phyloP scores from a whole-genome alignment of 768 basidiomycete genomes.

The Suillus fuscotomentosus region DNA sequence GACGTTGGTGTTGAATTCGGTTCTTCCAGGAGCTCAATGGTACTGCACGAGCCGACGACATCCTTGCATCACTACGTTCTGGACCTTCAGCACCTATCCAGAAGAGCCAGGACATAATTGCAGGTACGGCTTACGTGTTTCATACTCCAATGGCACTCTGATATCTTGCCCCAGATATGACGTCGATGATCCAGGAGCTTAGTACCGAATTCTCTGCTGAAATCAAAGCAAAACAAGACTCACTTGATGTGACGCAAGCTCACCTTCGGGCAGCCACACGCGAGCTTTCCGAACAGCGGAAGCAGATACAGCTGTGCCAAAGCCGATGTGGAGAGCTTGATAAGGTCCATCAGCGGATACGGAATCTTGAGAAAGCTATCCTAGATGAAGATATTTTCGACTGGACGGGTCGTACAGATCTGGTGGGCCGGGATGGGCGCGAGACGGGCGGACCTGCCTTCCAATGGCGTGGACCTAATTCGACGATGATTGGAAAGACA shows the following conservation, averaged over 20 bases:
- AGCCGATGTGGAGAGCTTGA: constrained; percentile 74
- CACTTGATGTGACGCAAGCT: constrained; percentile 82
- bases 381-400: constrained; percentile 80
- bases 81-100: constrained; percentile 78
- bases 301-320: constrained; percentile 79
- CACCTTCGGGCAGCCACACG: constrained; percentile 88
- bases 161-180: constrained; percentile 62
- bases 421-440: constrained; percentile 38
- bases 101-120: constrained; percentile 85
- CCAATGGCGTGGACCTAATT: constrained; percentile 62
- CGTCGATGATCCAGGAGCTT: constrained; percentile 77
- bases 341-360: constrained; percentile 73
- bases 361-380: constrained; percentile 81
- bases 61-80: constrained; percentile 70
- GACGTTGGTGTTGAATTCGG: constrained; percentile 1
- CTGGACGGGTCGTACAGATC: constrained; percentile 76
- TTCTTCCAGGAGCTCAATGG: constrained; percentile 60
- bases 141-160: constrained; percentile 5
- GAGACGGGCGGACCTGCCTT: constrained; percentile 53
- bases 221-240: constrained; percentile 82
- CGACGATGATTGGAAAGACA: constrained; percentile 64
- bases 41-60: constrained; percentile 73
- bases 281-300: constrained; percentile 87
- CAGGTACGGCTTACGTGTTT: constrained; percentile 44
- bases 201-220: constrained; percentile 79